These are phyloP conservation scores for Termitomyces sp. DNA, from an alignment of 768 basidiomycete species.

Conservation along the genomic window DNA sequence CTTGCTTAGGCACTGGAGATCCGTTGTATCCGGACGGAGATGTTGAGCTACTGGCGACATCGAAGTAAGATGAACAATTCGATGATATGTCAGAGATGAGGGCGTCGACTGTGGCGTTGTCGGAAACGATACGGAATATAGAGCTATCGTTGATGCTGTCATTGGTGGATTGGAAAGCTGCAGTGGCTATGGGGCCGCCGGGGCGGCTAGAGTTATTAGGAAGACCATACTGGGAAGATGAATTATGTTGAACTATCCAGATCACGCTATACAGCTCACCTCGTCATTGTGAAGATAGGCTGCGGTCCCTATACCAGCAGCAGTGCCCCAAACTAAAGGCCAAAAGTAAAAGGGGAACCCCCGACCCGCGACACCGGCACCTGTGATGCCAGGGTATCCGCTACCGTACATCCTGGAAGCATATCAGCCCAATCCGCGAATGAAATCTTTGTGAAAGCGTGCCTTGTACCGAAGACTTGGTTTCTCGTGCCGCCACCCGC, in stretches of 20 bases:
- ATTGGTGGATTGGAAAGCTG: conserved; percentile 29
- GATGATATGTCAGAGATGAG: conserved; percentile 24
- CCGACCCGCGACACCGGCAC: conserved; percentile 40
- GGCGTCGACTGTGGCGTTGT: conserved; percentile 35
- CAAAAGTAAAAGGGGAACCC: conserved; percentile 65
- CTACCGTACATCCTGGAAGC: conserved; percentile 48
- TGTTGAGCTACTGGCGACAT: neutral
- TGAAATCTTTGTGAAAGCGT: conserved; percentile 1
- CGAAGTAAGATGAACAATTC: conserved; percentile 27
- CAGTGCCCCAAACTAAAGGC: conserved; percentile 49
- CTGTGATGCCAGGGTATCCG: conserved; percentile 49
- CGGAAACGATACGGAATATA: conserved; percentile 37
- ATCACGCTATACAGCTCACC: neutral
- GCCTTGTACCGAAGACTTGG: conserved; percentile 35
- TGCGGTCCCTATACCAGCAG: conserved; percentile 16
- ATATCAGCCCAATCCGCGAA: neutral
- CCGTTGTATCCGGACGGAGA: conserved; percentile 1
- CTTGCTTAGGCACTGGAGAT: conserved; percentile 15
- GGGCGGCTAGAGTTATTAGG: conserved; percentile 35
- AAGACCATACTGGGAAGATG: conserved; percentile 33
- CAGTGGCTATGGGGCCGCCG: conserved; percentile 34
- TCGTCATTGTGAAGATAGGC: conserved; percentile 18
- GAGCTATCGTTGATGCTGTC: conserved; percentile 15
- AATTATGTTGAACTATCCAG: neutral
- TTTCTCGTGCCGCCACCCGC: conserved; percentile 37